phyloP scores from a whole-genome alignment of 2,329 filamentous ascomycete genomes.

The Ambrosiella cleistominuta region DNA sequence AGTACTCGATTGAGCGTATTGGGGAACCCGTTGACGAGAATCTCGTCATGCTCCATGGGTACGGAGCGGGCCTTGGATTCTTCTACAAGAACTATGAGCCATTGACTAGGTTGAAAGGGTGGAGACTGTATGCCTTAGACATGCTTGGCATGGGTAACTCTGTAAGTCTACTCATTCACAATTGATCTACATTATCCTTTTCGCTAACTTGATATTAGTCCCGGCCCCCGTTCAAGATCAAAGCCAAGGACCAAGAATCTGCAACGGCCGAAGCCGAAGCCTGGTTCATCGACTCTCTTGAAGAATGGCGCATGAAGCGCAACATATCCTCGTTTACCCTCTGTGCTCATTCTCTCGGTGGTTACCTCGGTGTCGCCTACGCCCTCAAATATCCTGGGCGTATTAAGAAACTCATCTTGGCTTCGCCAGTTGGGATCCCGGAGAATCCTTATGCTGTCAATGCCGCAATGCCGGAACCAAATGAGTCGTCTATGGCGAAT shows the following conservation, averaged over 20 bases:
- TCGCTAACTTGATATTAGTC: slow-evolving; percentile 20
- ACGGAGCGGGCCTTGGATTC: slow-evolving; percentile 88
- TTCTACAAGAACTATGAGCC: slow-evolving; percentile 98
- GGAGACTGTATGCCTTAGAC: slow-evolving; percentile 87
- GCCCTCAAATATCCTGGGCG: slow-evolving; percentile 90
- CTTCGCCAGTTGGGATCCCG: slow-evolving; percentile 83
- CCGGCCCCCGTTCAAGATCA: slow-evolving; percentile 67
- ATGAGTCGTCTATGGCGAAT: slow-evolving; percentile 52
- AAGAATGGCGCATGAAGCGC: slow-evolving; percentile 81
- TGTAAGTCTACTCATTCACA: slow-evolving; percentile 8
- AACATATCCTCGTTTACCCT: slow-evolving; percentile 89
- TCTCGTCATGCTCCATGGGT: slow-evolving; percentile 89
- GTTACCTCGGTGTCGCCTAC: slow-evolving; percentile 89
- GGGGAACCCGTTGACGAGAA: slow-evolving; percentile 68
- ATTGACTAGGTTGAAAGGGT: slow-evolving; percentile 58
- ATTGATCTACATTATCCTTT: too few species aligned
- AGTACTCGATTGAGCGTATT: slow-evolving; percentile 74
- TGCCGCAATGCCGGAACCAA: slow-evolving; percentile 61
- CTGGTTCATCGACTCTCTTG: slow-evolving; percentile 91
- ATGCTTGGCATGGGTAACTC: slow-evolving; percentile 90
- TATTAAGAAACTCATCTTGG: slow-evolving; percentile 89
- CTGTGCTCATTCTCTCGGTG: slow-evolving; percentile 80
- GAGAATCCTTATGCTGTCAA: slow-evolving; percentile 82
- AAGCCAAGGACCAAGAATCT: slow-evolving; percentile 59
- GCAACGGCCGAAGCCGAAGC: slow-evolving; percentile 80